A percentile compares a stretch with the other conserved stretches of the same genome.
Evolutionary conservation across 2,329 filamentous ascomycete species (phyloP).

Genomic region (Aspergillus arachidicola): DNA sequence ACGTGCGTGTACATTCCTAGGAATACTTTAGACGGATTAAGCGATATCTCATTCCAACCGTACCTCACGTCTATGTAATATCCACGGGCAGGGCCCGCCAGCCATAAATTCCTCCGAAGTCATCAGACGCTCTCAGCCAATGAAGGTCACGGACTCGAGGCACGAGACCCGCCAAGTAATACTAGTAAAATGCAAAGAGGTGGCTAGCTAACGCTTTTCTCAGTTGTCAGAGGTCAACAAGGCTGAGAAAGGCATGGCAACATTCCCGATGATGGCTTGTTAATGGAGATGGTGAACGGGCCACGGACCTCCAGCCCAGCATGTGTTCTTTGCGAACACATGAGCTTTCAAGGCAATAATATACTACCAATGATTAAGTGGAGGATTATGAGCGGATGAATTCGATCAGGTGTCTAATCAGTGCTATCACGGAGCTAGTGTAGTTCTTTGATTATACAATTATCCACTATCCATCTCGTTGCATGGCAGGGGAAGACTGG

Average conservation of each 20-base stretch:
- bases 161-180: constrained; percentile 8
- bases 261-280: neutral
- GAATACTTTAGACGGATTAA: constrained; percentile 1
- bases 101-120: constrained; percentile 5
- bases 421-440: neutral
- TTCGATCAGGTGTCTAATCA: neutral
- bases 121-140: constrained; percentile 9
- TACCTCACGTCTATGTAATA: neutral
- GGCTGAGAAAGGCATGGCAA: neutral
- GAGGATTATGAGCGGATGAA: neutral
- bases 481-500: neutral
- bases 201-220: neutral
- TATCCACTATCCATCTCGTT: neutral
- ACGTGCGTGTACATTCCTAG: neutral
- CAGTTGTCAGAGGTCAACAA: neutral
- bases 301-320: neutral
- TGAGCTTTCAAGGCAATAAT: neutral
- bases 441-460: neutral
- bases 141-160: constrained; percentile 3
- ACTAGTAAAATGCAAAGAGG: neutral
- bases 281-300: neutral
- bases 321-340: neutral
- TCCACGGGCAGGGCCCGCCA: neutral
- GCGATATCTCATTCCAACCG: neutral
- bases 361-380: neutral